A percentile compares a stretch with the other conserved stretches of the same genome.
Evolutionary conservation across 768 basidiomycete genomes (phyloP).

Genomic region (Leccinellum luteum): DNA sequence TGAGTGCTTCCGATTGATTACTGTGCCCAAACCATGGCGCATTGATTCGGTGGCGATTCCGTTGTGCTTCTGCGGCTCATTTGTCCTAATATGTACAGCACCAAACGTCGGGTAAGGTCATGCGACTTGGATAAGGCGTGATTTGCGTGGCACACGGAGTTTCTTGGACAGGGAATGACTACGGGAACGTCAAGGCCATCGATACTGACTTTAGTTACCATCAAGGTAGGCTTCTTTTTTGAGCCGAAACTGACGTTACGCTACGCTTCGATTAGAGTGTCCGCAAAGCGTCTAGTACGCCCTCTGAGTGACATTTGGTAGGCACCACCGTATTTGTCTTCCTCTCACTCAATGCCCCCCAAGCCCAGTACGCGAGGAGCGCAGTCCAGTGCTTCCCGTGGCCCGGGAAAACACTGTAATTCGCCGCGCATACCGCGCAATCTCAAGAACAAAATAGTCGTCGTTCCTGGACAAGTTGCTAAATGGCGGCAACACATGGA

Average conservation of each 20-base stretch:
- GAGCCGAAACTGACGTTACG: not conserved
- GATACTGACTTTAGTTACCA: not conserved
- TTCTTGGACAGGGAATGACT: not conserved
- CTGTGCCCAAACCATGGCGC: not conserved
- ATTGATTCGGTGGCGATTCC: not conserved
- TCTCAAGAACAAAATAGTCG: not conserved
- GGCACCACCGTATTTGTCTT: not conserved
- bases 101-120: not conserved
- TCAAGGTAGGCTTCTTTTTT: not conserved
- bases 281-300: not conserved
- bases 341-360: not conserved
- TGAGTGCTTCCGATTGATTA: not conserved
- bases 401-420: not conserved
- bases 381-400: not conserved
- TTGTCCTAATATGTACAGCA: not conserved
- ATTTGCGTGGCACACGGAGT: not conserved
- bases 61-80: not conserved
- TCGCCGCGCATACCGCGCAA: not conserved
- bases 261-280: not conserved
- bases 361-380: not conserved
- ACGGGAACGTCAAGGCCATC: not conserved
- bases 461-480: not conserved
- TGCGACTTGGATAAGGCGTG: not conserved
- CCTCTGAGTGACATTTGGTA: not conserved
- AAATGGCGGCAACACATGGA: not conserved